A percentile compares a stretch with the other conserved stretches of the same genome.
phyloP scores from a whole-genome alignment of 345 rosid species.

The Salix exigua region DNA sequence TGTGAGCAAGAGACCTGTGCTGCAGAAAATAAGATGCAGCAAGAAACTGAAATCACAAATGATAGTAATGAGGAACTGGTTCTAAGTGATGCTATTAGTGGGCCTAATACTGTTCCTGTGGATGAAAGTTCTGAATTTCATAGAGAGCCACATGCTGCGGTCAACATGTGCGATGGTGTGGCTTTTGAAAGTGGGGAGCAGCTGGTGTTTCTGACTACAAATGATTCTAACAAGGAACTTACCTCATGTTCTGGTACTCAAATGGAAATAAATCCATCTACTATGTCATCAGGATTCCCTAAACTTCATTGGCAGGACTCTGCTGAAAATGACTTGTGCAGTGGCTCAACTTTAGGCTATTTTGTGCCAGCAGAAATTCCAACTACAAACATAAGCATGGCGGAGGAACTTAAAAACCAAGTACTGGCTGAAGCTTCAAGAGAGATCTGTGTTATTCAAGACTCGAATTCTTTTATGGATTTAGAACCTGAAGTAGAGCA shows the following conservation, averaged over 20 bases:
- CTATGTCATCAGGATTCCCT: constrained; percentile 12
- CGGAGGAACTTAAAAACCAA: constrained; percentile 14
- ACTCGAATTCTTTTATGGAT: not conserved
- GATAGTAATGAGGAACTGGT: not conserved
- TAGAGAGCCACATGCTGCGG: constrained; percentile 21
- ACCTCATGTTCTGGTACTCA: constrained; percentile 16
- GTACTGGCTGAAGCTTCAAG: constrained; percentile 27
- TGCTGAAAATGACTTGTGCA: constrained; percentile 23
- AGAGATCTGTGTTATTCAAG: constrained; percentile 19
- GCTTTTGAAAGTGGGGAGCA: constrained; percentile 20
- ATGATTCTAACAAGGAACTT: constrained; percentile 22
- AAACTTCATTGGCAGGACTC: constrained; percentile 11
- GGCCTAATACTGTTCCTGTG: not conserved
- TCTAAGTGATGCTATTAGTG: not conserved
- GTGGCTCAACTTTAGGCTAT: constrained; percentile 9
- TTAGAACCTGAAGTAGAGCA: not conserved
- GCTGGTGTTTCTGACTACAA: constrained; percentile 6
- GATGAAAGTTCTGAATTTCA: constrained; percentile 23
- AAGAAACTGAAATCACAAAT: constrained; percentile 1
- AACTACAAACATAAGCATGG: not conserved
- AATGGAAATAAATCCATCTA: constrained; percentile 24
- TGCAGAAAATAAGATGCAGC: constrained; percentile 12
- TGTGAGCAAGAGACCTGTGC: constrained; percentile 1
- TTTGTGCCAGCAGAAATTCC: constrained; percentile 2
- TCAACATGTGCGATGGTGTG: constrained; percentile 15